These are phyloP conservation scores for Metschnikowia aberdeeniae DNA, from an alignment of 805 yeast genomes.

Conservation along the genomic window DNA sequence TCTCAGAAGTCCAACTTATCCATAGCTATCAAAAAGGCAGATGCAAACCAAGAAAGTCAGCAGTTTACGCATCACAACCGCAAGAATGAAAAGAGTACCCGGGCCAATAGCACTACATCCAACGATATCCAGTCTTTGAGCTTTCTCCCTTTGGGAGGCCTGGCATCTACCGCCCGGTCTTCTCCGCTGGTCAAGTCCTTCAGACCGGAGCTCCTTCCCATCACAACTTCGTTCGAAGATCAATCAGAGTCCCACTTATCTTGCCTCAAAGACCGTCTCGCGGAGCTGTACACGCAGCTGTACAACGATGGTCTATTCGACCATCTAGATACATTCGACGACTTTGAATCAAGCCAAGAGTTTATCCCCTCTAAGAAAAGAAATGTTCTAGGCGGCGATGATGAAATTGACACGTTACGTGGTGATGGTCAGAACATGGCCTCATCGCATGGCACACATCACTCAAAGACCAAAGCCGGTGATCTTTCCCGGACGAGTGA, in stretches of 20 bases:
- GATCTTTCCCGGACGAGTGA: no score
- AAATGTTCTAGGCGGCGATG: slow-evolving; percentile 1
- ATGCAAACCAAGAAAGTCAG: slow-evolving; percentile 21
- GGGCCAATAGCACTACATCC: slow-evolving; percentile 9
- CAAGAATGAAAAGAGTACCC: slow-evolving; percentile 8
- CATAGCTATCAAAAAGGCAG: slow-evolving; percentile 43
- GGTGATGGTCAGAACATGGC: slow-evolving; percentile 1
- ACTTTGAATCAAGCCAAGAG: slow-evolving; percentile 5
- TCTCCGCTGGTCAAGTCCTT: slow-evolving; percentile 32
- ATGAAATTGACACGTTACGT: slow-evolving; percentile 1
- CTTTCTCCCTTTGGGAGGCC: slow-evolving; percentile 15
- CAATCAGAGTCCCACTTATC: slow-evolving; percentile 13
- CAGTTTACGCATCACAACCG: slow-evolving; percentile 12
- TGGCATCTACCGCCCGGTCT: slow-evolving; percentile 22
- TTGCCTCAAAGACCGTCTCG: slow-evolving; percentile 17
- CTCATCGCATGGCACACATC: background rate
- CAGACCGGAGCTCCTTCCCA: slow-evolving; percentile 35
- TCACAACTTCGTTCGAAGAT: slow-evolving; percentile 33
- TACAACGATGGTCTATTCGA: slow-evolving; percentile 8
- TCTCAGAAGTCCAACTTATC: slow-evolving; percentile 38
- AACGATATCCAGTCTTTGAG: slow-evolving; percentile 12
- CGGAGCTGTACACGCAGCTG: slow-evolving; percentile 12
- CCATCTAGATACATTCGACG: slow-evolving; percentile 11
- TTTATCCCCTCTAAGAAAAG: slow-evolving; percentile 6
- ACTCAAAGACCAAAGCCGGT: background rate